These are phyloP conservation scores for Staphylotrichum tortipilum DNA, from an alignment of 495 filamentous ascomycete genomes.

Conservation along the genomic window DNA sequence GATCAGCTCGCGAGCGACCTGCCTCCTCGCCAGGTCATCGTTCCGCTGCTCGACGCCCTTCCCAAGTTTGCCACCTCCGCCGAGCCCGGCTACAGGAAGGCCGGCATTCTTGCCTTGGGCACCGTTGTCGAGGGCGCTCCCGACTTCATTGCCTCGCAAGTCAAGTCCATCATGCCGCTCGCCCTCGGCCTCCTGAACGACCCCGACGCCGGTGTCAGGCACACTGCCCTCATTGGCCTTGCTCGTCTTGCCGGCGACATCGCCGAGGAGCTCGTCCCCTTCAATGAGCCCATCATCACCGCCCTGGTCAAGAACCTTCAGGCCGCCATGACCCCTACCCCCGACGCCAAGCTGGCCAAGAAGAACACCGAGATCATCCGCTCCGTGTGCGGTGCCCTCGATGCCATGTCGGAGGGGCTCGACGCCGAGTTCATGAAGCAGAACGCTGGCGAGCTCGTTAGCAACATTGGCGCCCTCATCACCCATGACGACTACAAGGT, in stretches of 20 bases:
- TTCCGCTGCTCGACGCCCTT: slow-evolving; percentile 78
- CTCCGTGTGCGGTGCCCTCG: slow-evolving; percentile 81
- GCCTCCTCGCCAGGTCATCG: slow-evolving; percentile 89
- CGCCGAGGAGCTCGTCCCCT: slow-evolving; percentile 72
- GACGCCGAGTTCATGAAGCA: slow-evolving; percentile 68
- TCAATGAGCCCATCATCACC: slow-evolving; percentile 76
- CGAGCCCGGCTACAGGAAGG: slow-evolving; percentile 72
- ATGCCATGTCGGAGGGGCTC: slow-evolving; percentile 84
- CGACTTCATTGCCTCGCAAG: slow-evolving; percentile 87
- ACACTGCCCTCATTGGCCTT: slow-evolving; percentile 76
- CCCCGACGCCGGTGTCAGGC: slow-evolving; percentile 68
- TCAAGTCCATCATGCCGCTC: slow-evolving; percentile 74
- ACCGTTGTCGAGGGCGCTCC: slow-evolving; percentile 95
- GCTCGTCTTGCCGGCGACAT: slow-evolving; percentile 88
- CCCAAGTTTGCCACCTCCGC: slow-evolving; percentile 65
- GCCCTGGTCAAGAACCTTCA: slow-evolving; percentile 82
- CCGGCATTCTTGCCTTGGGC: slow-evolving; percentile 83
- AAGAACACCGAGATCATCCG: slow-evolving; percentile 77
- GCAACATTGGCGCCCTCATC: slow-evolving; percentile 73
- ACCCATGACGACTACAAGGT: slow-evolving; percentile 77
- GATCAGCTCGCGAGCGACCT: slow-evolving; percentile 81
- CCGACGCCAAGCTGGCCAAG: slow-evolving; percentile 48
- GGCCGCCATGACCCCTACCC: slow-evolving; percentile 49
- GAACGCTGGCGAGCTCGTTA: slow-evolving; percentile 75
- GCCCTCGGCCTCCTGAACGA: slow-evolving; percentile 81